phyloP scores from a whole-genome alignment of 2,329 filamentous ascomycete species.

The Sporothrix pallida region DNA sequence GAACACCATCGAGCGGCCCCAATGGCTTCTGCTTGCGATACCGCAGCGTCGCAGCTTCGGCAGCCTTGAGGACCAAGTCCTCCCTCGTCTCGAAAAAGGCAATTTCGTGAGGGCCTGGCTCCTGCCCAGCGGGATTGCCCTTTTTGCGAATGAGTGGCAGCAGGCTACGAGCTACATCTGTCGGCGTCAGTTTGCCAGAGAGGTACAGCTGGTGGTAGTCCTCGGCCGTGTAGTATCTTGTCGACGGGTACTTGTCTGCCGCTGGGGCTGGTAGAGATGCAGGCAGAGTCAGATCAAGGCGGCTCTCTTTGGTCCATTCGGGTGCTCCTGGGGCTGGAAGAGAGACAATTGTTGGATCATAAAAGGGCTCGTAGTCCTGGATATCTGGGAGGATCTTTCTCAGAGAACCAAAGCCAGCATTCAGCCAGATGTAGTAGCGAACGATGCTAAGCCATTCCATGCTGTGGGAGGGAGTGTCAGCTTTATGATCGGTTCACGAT shows the following conservation, averaged over 20 bases:
- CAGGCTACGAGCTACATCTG: conserved; percentile 53
- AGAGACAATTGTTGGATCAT: conserved; percentile 55
- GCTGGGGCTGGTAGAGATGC: conserved; percentile 25
- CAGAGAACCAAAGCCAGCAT: conserved; percentile 66
- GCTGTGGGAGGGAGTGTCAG: conserved; percentile 42
- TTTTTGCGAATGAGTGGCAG: conserved; percentile 51
- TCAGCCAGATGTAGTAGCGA: conserved; percentile 63
- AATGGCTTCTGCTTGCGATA: conserved; percentile 62
- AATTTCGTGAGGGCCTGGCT: conserved; percentile 49
- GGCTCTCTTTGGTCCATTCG: conserved; percentile 38
- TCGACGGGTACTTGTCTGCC: conserved; percentile 44
- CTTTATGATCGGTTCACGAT: too few relatives aligned
- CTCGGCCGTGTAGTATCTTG: conserved; percentile 53
- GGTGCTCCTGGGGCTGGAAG: conserved; percentile 52
- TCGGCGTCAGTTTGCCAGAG: conserved; percentile 53
- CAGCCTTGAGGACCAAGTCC: conserved; percentile 51
- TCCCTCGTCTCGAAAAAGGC: conserved; percentile 54
- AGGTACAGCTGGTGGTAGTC: conserved; percentile 55
- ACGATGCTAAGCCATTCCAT: conserved; percentile 62
- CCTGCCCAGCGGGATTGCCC: conserved; percentile 42
- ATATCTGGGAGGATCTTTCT: conserved; percentile 59
- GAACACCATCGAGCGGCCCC: conserved; percentile 73
- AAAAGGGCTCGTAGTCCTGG: conserved; percentile 56
- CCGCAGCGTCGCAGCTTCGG: conserved; percentile 52
- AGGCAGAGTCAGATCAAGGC: conserved; percentile 35